These are phyloP conservation scores for Yamadazyma sp. DNA, from an alignment of 1,139 yeast genomes.

Conservation along the genomic window DNA sequence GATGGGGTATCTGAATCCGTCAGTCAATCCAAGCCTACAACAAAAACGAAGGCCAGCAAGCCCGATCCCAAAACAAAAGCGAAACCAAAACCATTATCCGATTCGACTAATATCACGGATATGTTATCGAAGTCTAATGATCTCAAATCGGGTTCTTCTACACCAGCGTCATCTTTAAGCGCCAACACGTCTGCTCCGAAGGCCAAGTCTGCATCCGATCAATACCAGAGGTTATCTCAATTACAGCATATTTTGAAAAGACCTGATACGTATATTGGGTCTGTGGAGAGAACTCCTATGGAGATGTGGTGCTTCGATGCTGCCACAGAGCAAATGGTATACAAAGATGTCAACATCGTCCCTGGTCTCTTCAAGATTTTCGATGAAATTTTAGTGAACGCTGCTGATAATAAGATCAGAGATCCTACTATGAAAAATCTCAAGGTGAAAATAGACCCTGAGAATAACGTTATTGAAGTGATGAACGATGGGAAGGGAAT, in stretches of 20 bases:
- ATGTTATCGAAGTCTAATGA: constrained; percentile 6
- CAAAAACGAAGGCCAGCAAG: constrained; percentile 11
- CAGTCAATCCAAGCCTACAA: constrained; percentile 6
- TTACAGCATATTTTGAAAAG: constrained; percentile 94
- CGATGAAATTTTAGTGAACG: constrained; percentile 96
- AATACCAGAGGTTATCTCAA: constrained; percentile 91
- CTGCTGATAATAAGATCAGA: constrained; percentile 97
- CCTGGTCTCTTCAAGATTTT: constrained; percentile 96
- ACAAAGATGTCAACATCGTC: constrained; percentile 72
- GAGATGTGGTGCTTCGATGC: constrained; percentile 87
- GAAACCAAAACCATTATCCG: constrained; percentile 22
- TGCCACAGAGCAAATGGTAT: constrained; percentile 69
- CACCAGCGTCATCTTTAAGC: constrained; percentile 3
- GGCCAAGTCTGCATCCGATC: constrained; percentile 54
- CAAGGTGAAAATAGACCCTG: constrained; percentile 77
- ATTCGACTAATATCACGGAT: constrained; percentile 23
- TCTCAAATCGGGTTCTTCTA: constrained; percentile 1
- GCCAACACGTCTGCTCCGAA: not conserved
- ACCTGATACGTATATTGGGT: constrained; percentile 97
- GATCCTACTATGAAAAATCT: constrained; percentile 88
- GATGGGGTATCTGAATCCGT: constrained; percentile 5
- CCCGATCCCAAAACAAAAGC: constrained; percentile 13
- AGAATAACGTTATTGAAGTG: constrained; percentile 71
- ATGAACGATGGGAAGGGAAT: constrained; percentile 95
- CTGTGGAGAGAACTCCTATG: constrained; percentile 78